Evolutionary conservation across 163 green algal species (phyloP).

Genomic region (Volvox carteri): DNA sequence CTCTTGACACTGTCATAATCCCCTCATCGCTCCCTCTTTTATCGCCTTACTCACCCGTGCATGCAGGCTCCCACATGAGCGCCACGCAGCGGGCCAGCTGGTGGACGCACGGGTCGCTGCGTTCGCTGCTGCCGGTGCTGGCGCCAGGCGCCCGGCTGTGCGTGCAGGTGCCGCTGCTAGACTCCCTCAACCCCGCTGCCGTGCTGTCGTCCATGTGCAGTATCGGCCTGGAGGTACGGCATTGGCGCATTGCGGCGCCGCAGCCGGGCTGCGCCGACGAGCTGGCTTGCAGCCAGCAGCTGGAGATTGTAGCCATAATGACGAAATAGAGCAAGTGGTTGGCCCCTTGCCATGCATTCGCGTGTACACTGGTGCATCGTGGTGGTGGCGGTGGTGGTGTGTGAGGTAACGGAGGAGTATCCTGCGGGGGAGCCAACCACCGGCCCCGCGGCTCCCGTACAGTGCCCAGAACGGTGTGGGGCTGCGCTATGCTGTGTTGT

Average conservation of each 20-base stretch:
- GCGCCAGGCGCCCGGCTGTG: slow-evolving; percentile 62
- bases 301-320: slow-evolving; percentile 50
- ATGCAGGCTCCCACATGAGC: slow-evolving; percentile 2
- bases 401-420: no score
- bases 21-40: no score
- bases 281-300: slow-evolving; percentile 32
- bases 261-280: slow-evolving; percentile 27
- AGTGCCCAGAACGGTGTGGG: no score
- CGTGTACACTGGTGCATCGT: no score
- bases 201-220: slow-evolving; percentile 29
- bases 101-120: slow-evolving; percentile 56
- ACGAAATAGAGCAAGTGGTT: no score
- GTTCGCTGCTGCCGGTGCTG: slow-evolving; percentile 60
- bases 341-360: no score
- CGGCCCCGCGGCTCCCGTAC: no score
- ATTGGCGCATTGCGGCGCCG: slow-evolving; percentile 36
- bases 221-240: slow-evolving; percentile 12
- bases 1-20: no score
- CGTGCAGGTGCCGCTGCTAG: slow-evolving; percentile 50
- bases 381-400: no score
- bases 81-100: slow-evolving; percentile 1
- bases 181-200: slow-evolving; percentile 43
- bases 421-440: no score
- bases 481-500: no score
- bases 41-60: no score